Conservation (phyloP, 768 basidiomycete genomes). For the Neoboletus subvelutipes region DNA sequence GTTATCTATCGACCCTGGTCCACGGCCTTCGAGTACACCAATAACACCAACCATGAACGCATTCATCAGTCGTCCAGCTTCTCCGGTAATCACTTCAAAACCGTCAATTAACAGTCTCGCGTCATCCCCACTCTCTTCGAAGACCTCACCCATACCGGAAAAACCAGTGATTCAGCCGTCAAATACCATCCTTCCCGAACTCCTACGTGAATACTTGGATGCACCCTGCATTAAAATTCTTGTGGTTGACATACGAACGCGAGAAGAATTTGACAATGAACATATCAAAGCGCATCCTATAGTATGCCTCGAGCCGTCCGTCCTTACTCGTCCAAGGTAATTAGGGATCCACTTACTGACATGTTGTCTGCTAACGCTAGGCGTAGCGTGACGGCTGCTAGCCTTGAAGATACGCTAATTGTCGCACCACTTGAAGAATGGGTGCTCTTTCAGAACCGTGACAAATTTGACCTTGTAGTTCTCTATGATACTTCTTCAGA, state of each 20-base stretch:
- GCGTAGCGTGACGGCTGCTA: conserved; percentile 59
- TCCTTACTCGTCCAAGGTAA: conserved; percentile 68
- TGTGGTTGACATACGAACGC: conserved; percentile 78
- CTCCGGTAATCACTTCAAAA: conserved; percentile 48
- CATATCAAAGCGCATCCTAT: conserved; percentile 67
- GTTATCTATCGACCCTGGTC: conserved; percentile 46
- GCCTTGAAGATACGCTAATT: conserved; percentile 72
- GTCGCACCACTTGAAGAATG: conserved; percentile 70
- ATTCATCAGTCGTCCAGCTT: conserved; percentile 63
- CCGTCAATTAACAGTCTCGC: conserved; percentile 42
- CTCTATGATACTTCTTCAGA: conserved; percentile 75
- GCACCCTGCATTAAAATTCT: conserved; percentile 55
- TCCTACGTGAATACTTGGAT: conserved; percentile 58
- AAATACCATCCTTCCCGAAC: conserved; percentile 58
- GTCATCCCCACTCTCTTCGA: conserved; percentile 33
- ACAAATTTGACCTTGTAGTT: conserved; percentile 86
- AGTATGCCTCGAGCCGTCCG: conserved; percentile 83
- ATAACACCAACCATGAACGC: conserved; percentile 55
- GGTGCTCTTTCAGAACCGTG: conserved; percentile 76
- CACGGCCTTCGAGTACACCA: conserved; percentile 70
- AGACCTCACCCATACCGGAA: conserved; percentile 27
- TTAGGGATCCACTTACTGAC: conserved; percentile 20
- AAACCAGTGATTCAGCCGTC: conserved; percentile 55
- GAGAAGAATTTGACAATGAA: conserved; percentile 73
- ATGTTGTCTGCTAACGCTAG: conserved; percentile 9